phyloP scores from a whole-genome alignment of 2,329 filamentous ascomycete genomes.

The Aspergillus floridensis region DNA sequence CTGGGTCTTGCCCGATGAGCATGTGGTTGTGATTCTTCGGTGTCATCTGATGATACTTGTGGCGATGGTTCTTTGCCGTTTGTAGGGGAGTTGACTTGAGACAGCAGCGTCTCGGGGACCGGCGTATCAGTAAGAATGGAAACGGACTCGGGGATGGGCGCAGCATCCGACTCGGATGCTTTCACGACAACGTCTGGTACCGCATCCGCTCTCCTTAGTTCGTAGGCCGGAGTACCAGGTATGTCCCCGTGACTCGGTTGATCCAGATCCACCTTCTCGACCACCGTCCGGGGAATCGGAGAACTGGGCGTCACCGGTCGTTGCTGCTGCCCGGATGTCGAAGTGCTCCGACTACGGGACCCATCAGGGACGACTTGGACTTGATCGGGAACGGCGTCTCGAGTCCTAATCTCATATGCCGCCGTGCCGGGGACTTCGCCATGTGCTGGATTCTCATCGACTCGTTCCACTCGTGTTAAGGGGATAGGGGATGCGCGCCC shows the following conservation, averaged over 20 bases:
- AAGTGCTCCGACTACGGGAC: constrained; percentile 40
- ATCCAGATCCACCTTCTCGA: constrained; percentile 60
- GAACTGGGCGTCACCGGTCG: constrained; percentile 51
- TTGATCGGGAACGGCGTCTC: constrained; percentile 64
- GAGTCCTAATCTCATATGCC: constrained; percentile 57
- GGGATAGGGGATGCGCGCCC: constrained; percentile 55
- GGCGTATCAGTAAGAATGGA: constrained; percentile 12
- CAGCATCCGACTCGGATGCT: constrained; percentile 33
- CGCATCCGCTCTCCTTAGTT: constrained; percentile 57
- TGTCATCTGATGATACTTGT: constrained; percentile 16
- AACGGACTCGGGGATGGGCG: constrained; percentile 3
- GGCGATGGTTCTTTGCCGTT: constrained; percentile 18
- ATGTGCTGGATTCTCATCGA: constrained; percentile 57
- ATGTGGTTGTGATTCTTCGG: constrained; percentile 29
- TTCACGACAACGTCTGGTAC: constrained; percentile 57
- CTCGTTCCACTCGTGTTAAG: constrained; percentile 61
- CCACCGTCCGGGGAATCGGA: constrained; percentile 57
- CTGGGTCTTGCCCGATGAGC: constrained; percentile 42
- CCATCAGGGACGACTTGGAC: constrained; percentile 56
- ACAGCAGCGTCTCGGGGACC: constrained; percentile 46
- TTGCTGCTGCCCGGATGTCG: constrained; percentile 42
- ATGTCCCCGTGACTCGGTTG: constrained; percentile 60
- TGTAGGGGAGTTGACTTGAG: constrained; percentile 43
- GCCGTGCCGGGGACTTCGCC: constrained; percentile 62
- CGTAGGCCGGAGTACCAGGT: constrained; percentile 58